These are phyloP conservation scores for Aspergillus tubingensis DNA, from an alignment of 2,329 filamentous ascomycete genomes.

Conservation along the genomic window DNA sequence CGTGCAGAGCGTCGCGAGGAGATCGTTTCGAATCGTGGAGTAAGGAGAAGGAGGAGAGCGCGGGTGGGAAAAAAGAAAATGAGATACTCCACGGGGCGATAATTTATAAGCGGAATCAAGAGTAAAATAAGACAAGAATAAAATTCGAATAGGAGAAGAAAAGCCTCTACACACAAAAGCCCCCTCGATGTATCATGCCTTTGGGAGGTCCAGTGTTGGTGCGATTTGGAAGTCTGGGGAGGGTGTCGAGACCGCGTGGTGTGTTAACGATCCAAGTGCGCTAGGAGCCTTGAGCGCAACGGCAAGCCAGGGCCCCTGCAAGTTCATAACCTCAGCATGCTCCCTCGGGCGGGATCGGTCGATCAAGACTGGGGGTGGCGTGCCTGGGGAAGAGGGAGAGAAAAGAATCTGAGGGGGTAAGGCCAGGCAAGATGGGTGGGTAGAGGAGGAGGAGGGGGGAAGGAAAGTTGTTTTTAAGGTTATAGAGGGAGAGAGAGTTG, in stretches of 20 bases:
- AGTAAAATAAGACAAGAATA: slow-evolving; percentile 15
- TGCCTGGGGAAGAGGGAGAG: slow-evolving; percentile 5
- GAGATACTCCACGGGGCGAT: slow-evolving; percentile 23
- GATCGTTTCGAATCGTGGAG: slow-evolving; percentile 36
- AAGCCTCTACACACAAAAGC: slow-evolving; percentile 21
- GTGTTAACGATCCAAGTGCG: slow-evolving; percentile 33
- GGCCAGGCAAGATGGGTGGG: slow-evolving; percentile 6
- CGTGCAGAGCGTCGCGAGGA: slow-evolving; percentile 37
- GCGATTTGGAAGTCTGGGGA: slow-evolving; percentile 25
- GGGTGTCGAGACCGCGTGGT: slow-evolving; percentile 23
- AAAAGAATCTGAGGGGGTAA: slow-evolving; percentile 1
- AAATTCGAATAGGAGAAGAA: slow-evolving; percentile 20
- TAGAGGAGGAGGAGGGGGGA: neutral
- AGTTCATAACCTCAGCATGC: slow-evolving; percentile 45
- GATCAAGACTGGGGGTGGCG: slow-evolving; percentile 13
- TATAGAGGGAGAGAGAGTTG: slow-evolving; percentile 7
- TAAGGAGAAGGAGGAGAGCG: slow-evolving; percentile 25
- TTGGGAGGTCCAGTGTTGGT: slow-evolving; percentile 21
- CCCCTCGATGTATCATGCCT: slow-evolving; percentile 34
- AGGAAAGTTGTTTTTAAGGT: neutral
- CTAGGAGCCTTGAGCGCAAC: slow-evolving; percentile 46
- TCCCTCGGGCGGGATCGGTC: slow-evolving; percentile 24
- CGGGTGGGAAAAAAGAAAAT: slow-evolving; percentile 18
- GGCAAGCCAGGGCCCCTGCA: slow-evolving; percentile 40
- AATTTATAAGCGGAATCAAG: slow-evolving; percentile 19